Conservation (phyloP, 2,329 filamentous ascomycete genomes). For the Phyllosticta paracitricarpa region DNA sequence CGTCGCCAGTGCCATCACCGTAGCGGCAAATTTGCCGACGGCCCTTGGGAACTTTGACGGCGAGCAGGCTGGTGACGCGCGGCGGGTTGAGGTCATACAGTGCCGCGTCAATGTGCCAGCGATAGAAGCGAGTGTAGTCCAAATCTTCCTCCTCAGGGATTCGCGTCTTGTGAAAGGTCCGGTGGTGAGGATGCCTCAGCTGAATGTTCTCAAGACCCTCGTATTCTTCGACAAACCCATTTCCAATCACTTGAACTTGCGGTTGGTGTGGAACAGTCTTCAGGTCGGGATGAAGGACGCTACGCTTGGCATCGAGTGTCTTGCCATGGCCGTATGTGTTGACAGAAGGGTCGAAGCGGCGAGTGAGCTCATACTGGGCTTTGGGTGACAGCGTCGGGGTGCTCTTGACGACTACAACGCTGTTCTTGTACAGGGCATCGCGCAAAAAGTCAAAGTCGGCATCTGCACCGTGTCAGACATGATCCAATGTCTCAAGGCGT, state of each 20-base stretch:
- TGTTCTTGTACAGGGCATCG: conserved; percentile 56
- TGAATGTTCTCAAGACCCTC: conserved; percentile 60
- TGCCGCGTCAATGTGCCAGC: conserved; percentile 74
- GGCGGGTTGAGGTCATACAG: conserved; percentile 68
- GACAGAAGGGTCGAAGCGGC: conserved; percentile 58
- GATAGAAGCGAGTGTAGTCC: conserved; percentile 53
- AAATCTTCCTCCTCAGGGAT: conserved; percentile 54
- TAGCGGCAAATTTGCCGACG: conserved; percentile 59
- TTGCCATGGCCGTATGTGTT: conserved; percentile 66
- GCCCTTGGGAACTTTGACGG: conserved; percentile 60
- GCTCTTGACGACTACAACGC: conserved; percentile 60
- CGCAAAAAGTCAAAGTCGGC: conserved; percentile 55
- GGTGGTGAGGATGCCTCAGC: conserved; percentile 66
- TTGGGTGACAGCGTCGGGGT: conserved; percentile 55
- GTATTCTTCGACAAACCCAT: conserved; percentile 58
- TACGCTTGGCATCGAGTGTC: conserved; percentile 55
- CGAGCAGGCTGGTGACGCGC: conserved; percentile 61
- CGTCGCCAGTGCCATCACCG: conserved; percentile 60
- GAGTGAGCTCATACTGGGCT: conserved; percentile 65
- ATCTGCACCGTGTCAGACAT: conserved; percentile 31
- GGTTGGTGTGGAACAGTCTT: conserved; percentile 74
- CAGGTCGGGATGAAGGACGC: conserved; percentile 65
- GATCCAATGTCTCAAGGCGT: not conserved
- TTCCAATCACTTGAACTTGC: conserved; percentile 71
- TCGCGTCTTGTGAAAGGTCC: conserved; percentile 59